These are phyloP conservation scores for Biscutella laevigata DNA, from an alignment of 441 rosid genomes.

Conservation along the genomic window DNA sequence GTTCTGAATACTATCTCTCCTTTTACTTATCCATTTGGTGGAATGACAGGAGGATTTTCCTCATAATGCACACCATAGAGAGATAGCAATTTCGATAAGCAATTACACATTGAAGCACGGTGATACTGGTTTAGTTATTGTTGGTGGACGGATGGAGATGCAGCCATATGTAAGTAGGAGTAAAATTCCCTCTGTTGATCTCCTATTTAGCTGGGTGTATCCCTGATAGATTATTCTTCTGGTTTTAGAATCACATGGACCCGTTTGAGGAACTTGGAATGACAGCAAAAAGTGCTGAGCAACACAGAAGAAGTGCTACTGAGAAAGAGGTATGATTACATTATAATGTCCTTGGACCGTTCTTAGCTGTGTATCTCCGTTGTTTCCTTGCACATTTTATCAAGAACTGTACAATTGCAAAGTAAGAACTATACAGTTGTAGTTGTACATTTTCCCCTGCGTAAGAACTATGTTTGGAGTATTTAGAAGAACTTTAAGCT, in stretches of 20 bases:
- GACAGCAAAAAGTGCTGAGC: conserved; percentile 63
- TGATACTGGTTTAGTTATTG: conserved; percentile 72
- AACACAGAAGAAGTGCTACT: conserved; percentile 81
- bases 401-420: conserved; percentile 1
- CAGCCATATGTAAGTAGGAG: conserved; percentile 70
- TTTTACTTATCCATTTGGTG: conserved; percentile 18
- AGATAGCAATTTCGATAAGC: conserved; percentile 77
- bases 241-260: conserved; percentile 57
- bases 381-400: not conserved
- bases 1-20: not conserved
- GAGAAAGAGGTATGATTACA: conserved; percentile 65
- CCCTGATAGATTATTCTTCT: conserved; percentile 1
- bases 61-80: conserved; percentile 83
- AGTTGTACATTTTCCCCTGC: not conserved
- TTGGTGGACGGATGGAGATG: conserved; percentile 97
- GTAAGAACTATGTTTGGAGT: conserved; percentile 7
- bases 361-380: not conserved
- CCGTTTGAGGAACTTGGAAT: conserved; percentile 80
- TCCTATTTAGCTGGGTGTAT: conserved; percentile 6
- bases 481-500: conserved; percentile 3
- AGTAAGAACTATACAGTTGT: not conserved
- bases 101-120: conserved; percentile 91
- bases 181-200: not conserved
- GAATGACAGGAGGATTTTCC: conserved; percentile 76
- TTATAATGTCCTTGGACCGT: conserved; percentile 2